Evolutionary conservation across 371 early-diverging fungal genomes (phyloP).

Genomic region (Mucor sp.): DNA sequence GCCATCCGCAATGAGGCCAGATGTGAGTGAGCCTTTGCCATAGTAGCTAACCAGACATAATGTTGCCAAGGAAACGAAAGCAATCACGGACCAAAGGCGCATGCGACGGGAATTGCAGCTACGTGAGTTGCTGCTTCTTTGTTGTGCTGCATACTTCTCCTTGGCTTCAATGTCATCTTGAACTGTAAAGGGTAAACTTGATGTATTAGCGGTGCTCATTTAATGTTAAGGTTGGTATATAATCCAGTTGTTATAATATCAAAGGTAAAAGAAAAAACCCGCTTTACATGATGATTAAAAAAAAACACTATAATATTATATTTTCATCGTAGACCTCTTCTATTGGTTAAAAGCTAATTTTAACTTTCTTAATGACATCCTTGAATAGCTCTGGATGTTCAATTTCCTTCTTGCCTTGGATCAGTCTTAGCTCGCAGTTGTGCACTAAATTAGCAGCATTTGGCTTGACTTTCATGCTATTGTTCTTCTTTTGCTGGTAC

Average conservation of each 20-base stretch:
- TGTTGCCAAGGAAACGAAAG: conserved; percentile 4
- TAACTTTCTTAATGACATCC: conserved; percentile 5
- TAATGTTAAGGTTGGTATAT: background rate
- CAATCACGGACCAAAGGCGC: conserved; percentile 16
- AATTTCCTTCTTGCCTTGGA: conserved; percentile 68
- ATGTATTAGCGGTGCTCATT: conserved; percentile 6
- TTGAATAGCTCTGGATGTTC: conserved; percentile 45
- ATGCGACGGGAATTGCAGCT: conserved; percentile 16
- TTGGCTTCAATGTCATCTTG: conserved; percentile 30
- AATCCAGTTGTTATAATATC: background rate
- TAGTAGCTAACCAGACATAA: conserved; percentile 9
- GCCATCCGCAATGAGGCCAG: background rate
- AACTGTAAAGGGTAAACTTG: conserved; percentile 21
- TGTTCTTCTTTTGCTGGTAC: conserved; percentile 35
- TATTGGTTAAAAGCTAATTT: conserved; percentile 1
- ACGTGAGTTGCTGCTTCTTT: background rate
- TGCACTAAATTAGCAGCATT: conserved; percentile 46
- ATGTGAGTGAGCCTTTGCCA: background rate
- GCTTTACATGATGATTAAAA: background rate
- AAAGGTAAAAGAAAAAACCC: background rate
- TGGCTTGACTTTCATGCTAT: conserved; percentile 31
- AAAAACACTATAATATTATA: background rate
- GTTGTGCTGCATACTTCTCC: conserved; percentile 16
- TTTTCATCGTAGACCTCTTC: background rate
- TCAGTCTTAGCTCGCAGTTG: conserved; percentile 64